phyloP scores from a whole-genome alignment of 352 stramenopile species.

The Peronosclerospora sorghi region DNA sequence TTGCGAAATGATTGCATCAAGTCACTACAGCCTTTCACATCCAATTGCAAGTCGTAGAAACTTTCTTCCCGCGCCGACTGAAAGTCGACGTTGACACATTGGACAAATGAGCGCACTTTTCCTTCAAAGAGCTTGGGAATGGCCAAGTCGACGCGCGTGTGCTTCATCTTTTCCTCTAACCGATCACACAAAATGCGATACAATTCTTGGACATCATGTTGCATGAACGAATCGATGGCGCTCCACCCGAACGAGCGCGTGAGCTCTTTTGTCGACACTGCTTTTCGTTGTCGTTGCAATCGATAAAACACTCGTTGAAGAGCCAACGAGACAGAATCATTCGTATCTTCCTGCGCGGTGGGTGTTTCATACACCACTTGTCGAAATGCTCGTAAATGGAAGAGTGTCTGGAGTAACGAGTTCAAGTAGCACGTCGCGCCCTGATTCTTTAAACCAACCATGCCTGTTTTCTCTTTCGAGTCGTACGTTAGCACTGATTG shows the following conservation, averaged over 20 bases:
- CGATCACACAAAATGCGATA: constrained; percentile 87
- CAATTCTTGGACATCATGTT: constrained; percentile 89
- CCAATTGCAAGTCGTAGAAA: constrained; percentile 89
- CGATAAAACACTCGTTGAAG: constrained; percentile 82
- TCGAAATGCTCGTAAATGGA: constrained; percentile 79
- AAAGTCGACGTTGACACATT: constrained; percentile 87
- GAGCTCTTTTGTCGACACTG: constrained; percentile 87
- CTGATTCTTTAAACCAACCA: constrained; percentile 85
- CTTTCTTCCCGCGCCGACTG: constrained; percentile 81
- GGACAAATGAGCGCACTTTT: constrained; percentile 83
- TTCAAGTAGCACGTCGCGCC: constrained; percentile 92
- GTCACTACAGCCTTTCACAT: constrained; percentile 87
- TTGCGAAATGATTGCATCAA: constrained; percentile 86
- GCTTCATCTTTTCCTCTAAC: constrained; percentile 90
- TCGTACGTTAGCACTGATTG: constrained; percentile 44
- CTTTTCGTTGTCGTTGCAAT: constrained; percentile 53
- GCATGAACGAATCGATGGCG: constrained; percentile 85
- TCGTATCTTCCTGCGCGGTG: constrained; percentile 67
- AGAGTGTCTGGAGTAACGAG: constrained; percentile 88
- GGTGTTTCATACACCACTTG: constrained; percentile 79
- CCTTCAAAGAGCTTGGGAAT: constrained; percentile 86
- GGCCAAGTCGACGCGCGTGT: constrained; percentile 62
- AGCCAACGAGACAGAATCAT: constrained; percentile 72
- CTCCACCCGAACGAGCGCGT: constrained; percentile 90
- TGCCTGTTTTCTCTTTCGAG: constrained; percentile 73